A percentile compares a stretch with the other conserved stretches of the same genome.
Conservation (phyloP, 1,139 yeast genomes). For the Suhomyces chickasaworum region DNA sequence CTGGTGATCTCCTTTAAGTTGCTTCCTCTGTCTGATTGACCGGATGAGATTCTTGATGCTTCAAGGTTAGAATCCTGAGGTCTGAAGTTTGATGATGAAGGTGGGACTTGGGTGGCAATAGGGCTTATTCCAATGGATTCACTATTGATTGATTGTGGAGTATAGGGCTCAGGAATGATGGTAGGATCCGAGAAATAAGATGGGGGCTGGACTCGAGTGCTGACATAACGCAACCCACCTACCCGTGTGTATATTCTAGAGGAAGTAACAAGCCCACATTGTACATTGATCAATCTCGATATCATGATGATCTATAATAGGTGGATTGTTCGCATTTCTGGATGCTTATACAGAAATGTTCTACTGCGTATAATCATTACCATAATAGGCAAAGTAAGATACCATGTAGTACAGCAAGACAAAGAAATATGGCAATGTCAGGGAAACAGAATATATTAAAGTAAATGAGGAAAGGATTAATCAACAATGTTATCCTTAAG, state of each 20-base stretch:
- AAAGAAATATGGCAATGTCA: too few relatives aligned
- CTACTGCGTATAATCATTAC: not conserved
- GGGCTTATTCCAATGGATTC: not conserved
- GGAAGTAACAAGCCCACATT: not conserved
- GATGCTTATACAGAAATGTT: not conserved
- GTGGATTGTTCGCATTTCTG: not conserved
- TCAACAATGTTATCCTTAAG: too few relatives aligned
- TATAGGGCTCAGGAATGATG: slow-evolving; percentile 10
- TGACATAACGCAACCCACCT: not conserved
- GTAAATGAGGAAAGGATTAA: too few relatives aligned
- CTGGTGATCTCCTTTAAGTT: slow-evolving; percentile 34
- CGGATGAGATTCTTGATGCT: not conserved
- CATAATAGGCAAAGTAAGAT: too few relatives aligned
- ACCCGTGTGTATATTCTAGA: not conserved
- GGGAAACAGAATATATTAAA: too few relatives aligned
- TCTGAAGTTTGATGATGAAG: not conserved
- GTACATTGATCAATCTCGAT: not conserved
- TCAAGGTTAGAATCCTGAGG: not conserved
- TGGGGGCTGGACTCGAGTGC: slow-evolving; percentile 8
- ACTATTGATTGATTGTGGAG: not conserved
- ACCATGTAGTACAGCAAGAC: too few relatives aligned
- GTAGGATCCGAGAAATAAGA: slow-evolving; percentile 12
- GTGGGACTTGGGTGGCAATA: not conserved
- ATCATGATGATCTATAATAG: not conserved
- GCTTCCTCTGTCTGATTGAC: slow-evolving; percentile 7